phyloP scores from a whole-genome alignment of 768 basidiomycete genomes.

The Candolleomyces efflorescens region DNA sequence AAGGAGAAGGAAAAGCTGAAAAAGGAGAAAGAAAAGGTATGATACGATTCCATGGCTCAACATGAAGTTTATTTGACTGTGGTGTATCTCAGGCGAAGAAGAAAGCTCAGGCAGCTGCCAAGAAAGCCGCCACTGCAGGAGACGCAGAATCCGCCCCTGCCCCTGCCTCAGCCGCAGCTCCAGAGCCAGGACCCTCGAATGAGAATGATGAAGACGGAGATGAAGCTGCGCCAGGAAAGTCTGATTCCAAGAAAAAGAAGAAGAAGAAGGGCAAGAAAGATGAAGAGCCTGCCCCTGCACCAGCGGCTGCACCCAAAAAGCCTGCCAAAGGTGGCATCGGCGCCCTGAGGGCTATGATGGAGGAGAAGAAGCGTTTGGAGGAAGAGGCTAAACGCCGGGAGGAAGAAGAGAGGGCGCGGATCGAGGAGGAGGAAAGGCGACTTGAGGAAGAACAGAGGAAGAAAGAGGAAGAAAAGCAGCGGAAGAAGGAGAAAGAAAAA shows the following conservation, averaged over 20 bases:
- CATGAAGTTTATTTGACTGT: slow-evolving; percentile 1
- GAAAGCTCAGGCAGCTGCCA: slow-evolving; percentile 88
- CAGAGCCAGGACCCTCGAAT: slow-evolving; percentile 27
- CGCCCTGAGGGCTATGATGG: slow-evolving; percentile 87
- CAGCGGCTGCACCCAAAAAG: slow-evolving; percentile 43
- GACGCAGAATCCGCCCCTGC: slow-evolving; percentile 24
- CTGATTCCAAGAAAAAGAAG: slow-evolving; percentile 78
- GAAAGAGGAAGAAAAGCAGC: slow-evolving; percentile 80
- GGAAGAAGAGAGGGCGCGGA: slow-evolving; percentile 75
- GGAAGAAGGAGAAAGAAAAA: slow-evolving; percentile 87
- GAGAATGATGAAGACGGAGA: slow-evolving; percentile 70
- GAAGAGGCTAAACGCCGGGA: slow-evolving; percentile 71
- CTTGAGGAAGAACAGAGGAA: slow-evolving; percentile 72
- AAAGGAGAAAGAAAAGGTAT: slow-evolving; percentile 94
- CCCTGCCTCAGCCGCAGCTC: slow-evolving; percentile 23
- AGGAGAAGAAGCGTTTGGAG: slow-evolving; percentile 83
- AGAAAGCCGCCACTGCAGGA: slow-evolving; percentile 48
- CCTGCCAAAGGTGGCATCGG: slow-evolving; percentile 72
- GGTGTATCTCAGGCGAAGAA: slow-evolving; percentile 70
- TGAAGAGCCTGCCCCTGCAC: slow-evolving; percentile 43
- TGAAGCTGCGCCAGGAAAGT: slow-evolving; percentile 45
- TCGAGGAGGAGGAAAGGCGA: slow-evolving; percentile 85
- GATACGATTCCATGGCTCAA: not conserved
- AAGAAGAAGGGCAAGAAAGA: slow-evolving; percentile 76
- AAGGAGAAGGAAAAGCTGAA: slow-evolving; percentile 97